A percentile compares a stretch with the other conserved stretches of the same genome.
Evolutionary conservation across 2,329 filamentous ascomycete species (phyloP).

Genomic region (Daldinia sp.): DNA sequence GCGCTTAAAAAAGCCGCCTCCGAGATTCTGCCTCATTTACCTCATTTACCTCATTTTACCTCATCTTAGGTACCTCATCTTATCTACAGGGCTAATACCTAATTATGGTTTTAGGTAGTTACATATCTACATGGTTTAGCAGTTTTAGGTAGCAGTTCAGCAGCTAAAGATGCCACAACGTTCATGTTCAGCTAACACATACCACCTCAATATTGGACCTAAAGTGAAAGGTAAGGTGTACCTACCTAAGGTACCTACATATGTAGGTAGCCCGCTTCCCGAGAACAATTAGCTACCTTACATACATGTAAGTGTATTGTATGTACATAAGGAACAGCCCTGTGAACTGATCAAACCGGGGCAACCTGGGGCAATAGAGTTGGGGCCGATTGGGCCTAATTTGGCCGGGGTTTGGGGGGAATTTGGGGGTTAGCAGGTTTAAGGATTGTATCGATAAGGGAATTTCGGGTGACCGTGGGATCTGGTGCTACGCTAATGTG

Average conservation of each 20-base stretch:
- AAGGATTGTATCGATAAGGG: constrained; percentile 28
- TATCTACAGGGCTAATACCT: no score
- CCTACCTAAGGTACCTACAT: neutral
- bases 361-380: constrained; percentile 3
- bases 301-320: constrained; percentile 11
- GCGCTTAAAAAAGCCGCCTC: neutral
- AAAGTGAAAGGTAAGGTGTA: no score
- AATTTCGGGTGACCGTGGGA: constrained; percentile 28
- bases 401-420: neutral
- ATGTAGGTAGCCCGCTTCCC: neutral
- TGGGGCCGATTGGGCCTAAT: neutral
- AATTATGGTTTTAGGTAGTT: neutral
- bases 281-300: constrained; percentile 21
- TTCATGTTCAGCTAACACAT: no score
- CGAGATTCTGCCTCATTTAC: constrained; percentile 5
- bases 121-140: neutral
- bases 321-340: constrained; percentile 20
- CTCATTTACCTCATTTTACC: neutral
- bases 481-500: constrained; percentile 30
- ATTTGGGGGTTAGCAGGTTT: neutral
- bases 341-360: constrained; percentile 17
- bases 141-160: no score
- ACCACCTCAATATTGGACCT: no score
- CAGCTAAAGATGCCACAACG: no score
- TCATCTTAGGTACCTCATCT: neutral